Evolutionary conservation across 1,284 basidiomycete species (phyloP), one percentile per base, ranked within the genome.

Genomic region (Coniophora puteana): DNA sequence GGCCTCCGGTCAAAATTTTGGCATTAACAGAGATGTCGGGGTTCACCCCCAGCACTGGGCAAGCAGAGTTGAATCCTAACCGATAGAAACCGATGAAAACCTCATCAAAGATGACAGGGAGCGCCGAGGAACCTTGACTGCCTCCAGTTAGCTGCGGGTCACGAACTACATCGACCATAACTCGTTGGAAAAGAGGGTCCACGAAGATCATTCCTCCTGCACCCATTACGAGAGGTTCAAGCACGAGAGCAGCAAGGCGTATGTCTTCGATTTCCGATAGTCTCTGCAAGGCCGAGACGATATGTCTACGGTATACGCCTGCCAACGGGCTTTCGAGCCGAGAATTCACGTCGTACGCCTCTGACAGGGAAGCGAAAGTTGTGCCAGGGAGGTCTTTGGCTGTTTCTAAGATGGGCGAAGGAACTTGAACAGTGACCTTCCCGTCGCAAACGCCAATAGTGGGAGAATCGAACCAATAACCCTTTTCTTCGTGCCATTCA

Each of bases 161-260:
- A 24, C 95, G 80, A 5, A 91, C 88, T 3, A 81, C 75, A 51
- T 96, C 91, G 35, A 97, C 71, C 45, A 99, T 66, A 28, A 93
- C 69, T 16, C 89, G 78, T 60, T 99, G 95, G 74, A 95, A 98
- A 25, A 99, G 80, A 1, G 95, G 95, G 56, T 99, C 95, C 35
- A 98, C 93, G 58, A 97, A 98, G 28, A 94, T 72, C 95, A 98
- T 98, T 0, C 95, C 95, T 0, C 92, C 95, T 0, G 95, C 94
- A 12, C 95, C 95, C 75, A 98, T 86, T 22, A 96, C 79, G 12
- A 96, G 74, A 0, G 95, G 95, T 60, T 99, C 95, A 26, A 99
- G 68, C 11, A 98, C 80, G 11, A 98, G 72, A 0, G 91, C 89
- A 6, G 78, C 85, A 7, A 85, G 59, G 17, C 65, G 71, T 1